These are phyloP conservation scores for Fusarium denticulatum DNA, from an alignment of 2,329 filamentous ascomycete genomes.

Conservation along the genomic window DNA sequence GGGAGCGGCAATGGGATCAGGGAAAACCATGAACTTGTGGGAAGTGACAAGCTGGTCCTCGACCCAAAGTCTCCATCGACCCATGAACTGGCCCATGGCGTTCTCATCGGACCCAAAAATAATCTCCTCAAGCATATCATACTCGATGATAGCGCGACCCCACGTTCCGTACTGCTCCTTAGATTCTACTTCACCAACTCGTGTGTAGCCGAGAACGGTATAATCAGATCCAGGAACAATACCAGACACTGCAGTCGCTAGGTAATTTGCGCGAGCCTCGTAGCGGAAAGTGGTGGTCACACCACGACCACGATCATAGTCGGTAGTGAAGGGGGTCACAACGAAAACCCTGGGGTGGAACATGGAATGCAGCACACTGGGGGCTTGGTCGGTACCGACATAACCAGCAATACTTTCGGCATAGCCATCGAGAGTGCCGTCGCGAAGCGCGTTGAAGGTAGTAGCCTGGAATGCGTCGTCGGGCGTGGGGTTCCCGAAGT, in stretches of 20 bases:
- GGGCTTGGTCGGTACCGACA: constrained; percentile 7
- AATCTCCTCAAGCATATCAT: background rate
- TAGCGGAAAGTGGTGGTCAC: background rate
- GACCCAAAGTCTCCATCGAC: constrained; percentile 35
- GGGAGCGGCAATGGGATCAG: background rate
- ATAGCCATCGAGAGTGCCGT: background rate
- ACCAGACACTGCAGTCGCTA: background rate
- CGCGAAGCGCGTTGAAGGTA: constrained; percentile 19
- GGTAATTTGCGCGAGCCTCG: constrained; percentile 11
- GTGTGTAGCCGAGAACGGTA: constrained; percentile 19
- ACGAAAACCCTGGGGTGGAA: constrained; percentile 27
- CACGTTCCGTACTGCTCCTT: background rate
- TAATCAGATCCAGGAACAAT: constrained; percentile 22
- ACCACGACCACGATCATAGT: background rate
- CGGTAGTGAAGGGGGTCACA: constrained; percentile 18
- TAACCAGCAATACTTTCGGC: constrained; percentile 11
- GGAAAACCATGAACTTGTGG: constrained; percentile 17
- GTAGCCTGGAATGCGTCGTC: constrained; percentile 8
- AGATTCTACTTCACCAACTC: background rate
- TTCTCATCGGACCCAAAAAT: background rate
- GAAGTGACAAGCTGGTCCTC: constrained; percentile 24
- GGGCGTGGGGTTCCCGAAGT: background rate
- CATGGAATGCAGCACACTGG: constrained; percentile 12
- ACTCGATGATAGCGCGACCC: constrained; percentile 26
- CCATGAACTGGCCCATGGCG: background rate